phyloP scores from a whole-genome alignment of 2,329 filamentous ascomycete genomes.

The Diaporthe citrichinensis region DNA sequence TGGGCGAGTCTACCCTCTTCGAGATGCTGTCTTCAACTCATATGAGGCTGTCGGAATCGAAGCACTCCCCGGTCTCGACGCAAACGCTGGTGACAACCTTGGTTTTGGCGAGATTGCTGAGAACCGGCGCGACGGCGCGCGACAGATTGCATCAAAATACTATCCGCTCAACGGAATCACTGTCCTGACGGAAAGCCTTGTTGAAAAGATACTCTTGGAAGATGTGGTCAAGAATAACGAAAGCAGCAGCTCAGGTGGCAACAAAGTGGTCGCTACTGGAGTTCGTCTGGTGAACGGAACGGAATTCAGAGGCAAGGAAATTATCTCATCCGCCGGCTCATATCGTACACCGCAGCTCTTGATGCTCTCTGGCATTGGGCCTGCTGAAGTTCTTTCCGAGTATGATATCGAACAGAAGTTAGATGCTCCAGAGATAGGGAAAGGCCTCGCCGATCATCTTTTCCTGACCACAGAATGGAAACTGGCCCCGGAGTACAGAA shows the following conservation, averaged over 20 bases:
- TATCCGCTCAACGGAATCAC: conserved; percentile 37
- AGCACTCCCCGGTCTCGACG: conserved; percentile 40
- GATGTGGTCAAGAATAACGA: not conserved
- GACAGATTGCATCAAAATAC: conserved; percentile 40
- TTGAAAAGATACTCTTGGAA: conserved; percentile 14
- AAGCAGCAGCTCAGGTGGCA: not conserved
- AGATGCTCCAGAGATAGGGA: conserved; percentile 51
- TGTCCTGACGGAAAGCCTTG: not conserved
- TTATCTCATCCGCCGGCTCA: conserved; percentile 50
- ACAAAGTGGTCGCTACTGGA: conserved; percentile 5
- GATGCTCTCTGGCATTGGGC: conserved; percentile 52
- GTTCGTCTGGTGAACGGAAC: conserved; percentile 16
- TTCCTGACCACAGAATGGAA: conserved; percentile 8
- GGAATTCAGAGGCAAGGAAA: conserved; percentile 43
- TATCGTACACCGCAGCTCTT: conserved; percentile 52
- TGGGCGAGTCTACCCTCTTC: conserved; percentile 52
- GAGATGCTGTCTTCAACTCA: not conserved
- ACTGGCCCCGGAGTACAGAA: not conserved
- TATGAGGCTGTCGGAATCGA: conserved; percentile 5
- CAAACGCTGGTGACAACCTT: conserved; percentile 45
- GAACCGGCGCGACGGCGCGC: conserved; percentile 43
- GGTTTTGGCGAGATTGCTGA: conserved; percentile 46
- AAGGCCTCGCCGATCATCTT: conserved; percentile 42
- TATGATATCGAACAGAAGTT: conserved; percentile 47
- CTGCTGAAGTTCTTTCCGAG: conserved; percentile 44